Conservation (phyloP, 1,284 basidiomycete species). For the Fomes fomentarius region DNA sequence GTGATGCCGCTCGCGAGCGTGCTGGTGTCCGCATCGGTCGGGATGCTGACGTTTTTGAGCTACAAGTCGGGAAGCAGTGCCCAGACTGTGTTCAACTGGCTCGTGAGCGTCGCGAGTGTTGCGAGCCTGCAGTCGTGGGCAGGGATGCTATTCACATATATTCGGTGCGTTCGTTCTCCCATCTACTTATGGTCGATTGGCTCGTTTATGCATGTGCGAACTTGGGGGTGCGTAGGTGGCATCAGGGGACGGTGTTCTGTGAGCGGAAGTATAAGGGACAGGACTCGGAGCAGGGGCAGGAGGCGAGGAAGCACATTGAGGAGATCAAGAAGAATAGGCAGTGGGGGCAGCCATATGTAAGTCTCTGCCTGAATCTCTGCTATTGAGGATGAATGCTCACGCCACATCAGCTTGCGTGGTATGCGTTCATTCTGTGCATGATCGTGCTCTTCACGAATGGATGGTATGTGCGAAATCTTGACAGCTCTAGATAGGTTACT, state of each 20-base stretch:
- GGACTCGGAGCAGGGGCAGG: neutral
- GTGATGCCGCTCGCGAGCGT: conserved; percentile 32
- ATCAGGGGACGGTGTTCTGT: conserved; percentile 31
- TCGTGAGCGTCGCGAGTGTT: conserved; percentile 31
- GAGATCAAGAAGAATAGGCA: conserved; percentile 30
- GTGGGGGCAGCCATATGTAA: conserved; percentile 32
- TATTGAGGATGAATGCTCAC: neutral
- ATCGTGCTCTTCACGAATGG: conserved; percentile 34
- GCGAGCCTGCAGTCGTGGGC: conserved; percentile 35
- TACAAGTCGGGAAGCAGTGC: conserved; percentile 10
- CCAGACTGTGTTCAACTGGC: conserved; percentile 29
- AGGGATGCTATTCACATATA: conserved; percentile 35
- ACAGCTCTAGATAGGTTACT: neutral
- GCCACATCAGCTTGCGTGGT: conserved; percentile 29
- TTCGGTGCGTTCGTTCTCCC: conserved; percentile 22
- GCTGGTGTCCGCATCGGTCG: conserved; percentile 28
- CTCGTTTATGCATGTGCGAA: neutral
- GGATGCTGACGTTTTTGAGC: conserved; percentile 30
- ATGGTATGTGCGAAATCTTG: conserved; percentile 18
- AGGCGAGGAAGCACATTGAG: conserved; percentile 23
- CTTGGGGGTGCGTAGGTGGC: conserved; percentile 23
- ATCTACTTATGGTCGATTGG: no score
- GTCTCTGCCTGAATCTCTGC: neutral
- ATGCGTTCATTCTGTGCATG: conserved; percentile 31
- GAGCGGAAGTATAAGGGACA: conserved; percentile 25